Evolutionary conservation across 1,284 basidiomycete genomes (phyloP).

Genomic region (Apiotrichum gracile): DNA sequence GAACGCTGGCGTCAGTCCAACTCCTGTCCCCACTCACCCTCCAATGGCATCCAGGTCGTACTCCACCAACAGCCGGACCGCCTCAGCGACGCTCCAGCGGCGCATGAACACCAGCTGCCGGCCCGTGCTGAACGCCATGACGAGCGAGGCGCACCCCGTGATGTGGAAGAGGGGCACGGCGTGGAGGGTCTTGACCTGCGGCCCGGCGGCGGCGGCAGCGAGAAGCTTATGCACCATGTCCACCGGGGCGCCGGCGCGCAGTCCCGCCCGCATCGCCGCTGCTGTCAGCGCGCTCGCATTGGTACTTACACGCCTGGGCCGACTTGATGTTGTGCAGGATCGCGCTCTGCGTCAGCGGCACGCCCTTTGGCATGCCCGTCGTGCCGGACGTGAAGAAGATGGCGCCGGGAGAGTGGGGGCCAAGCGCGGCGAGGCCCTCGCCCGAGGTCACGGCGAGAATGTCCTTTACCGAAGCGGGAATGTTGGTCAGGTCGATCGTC

Average conservation of each 20-base stretch:
- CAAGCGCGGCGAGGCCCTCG: slow-evolving; percentile 13
- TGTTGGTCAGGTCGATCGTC: not conserved
- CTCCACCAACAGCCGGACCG: slow-evolving; percentile 23
- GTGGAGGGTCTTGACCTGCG: slow-evolving; percentile 14
- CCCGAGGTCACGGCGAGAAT: not conserved
- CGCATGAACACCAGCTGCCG: slow-evolving; percentile 31
- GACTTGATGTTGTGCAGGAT: slow-evolving; percentile 28
- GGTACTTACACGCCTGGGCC: not conserved
- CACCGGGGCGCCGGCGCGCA: slow-evolving; percentile 26
- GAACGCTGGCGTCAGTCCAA: slow-evolving; percentile 23
- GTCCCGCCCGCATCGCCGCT: slow-evolving; percentile 16
- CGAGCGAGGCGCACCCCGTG: slow-evolving; percentile 33
- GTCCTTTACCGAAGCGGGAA: not conserved
- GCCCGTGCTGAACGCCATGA: slow-evolving; percentile 30
- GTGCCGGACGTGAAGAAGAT: slow-evolving; percentile 38
- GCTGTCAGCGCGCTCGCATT: not conserved
- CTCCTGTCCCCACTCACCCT: not conserved
- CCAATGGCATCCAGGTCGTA: slow-evolving; percentile 33
- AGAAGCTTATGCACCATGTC: slow-evolving; percentile 5
- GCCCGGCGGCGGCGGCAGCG: slow-evolving; percentile 5
- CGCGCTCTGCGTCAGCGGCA: slow-evolving; percentile 34
- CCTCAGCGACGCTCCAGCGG: slow-evolving; percentile 29
- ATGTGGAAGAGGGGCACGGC: slow-evolving; percentile 42
- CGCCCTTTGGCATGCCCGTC: slow-evolving; percentile 34
- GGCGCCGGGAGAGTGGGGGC: slow-evolving; percentile 33